Evolutionary conservation across 2,329 filamentous ascomycete species (phyloP), one percentile per base, ranked within the genome.

Genomic region (Xylariaceae sp.): DNA sequence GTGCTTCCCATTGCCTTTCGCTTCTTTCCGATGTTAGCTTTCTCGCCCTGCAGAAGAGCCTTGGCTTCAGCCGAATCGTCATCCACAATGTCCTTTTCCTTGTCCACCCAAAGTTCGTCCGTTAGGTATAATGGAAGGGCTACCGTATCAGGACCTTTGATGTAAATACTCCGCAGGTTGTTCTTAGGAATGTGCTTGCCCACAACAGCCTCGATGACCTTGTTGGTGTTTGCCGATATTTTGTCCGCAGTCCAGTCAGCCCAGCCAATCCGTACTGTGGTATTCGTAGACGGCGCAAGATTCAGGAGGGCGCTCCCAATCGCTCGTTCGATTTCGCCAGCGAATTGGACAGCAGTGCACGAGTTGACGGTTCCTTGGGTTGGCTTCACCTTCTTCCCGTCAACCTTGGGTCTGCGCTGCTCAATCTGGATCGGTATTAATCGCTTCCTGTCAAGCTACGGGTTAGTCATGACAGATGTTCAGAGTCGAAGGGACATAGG

Each of bases 41-140:
- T 78, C 54, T 67, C 64, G 20, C 32, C 42, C 25, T 40, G 23
- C 11, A 48, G 22, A 22, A 53, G 19, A 7, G 71, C 69, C 66
- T 73, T 74, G 27, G 68, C 64, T 56, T 71, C 61, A 56, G 74
- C 75, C 47, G 75, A 70, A 27, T 65, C 69, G 29, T 76, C 72
- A 53, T 76, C 71, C 27, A 93, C 72, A 6, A 95, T 81, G 61
- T 85, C 80, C 51, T 88, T 83, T 50, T 82, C 76, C 52, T 81
- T 77, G 54, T 93, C 87, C 14, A 85, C 68, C 90, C 93, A 98
- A 53, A 98, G 75, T 75, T 96, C 90, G 56, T 90, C 85, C 4
- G 92, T 87, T 63, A 95, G 72, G 88, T 90, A 98, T 63, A 98
- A 83, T n/a, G 93, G 93, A 61, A 98, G 76, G 7, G 92, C 86